Conservation (phyloP, 768 basidiomycete species). For the Hypholoma fasciculare region DNA sequence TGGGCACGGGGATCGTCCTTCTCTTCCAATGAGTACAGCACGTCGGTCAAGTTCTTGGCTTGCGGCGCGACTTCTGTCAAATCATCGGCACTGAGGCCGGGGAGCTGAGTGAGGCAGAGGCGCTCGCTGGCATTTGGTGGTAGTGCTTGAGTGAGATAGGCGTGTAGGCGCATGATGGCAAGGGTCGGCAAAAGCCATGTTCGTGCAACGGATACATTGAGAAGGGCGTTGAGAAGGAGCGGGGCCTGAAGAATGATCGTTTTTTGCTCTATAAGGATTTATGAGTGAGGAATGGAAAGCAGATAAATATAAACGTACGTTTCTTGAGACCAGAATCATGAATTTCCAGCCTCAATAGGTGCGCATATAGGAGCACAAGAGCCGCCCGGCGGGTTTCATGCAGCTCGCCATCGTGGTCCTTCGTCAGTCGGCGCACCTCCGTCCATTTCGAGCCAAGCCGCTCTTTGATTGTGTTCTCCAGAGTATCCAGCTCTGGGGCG, state of each 20-base stretch:
- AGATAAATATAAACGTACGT: constrained; percentile 46
- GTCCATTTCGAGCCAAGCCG: constrained; percentile 56
- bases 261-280: constrained; percentile 61
- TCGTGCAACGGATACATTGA: constrained; percentile 81
- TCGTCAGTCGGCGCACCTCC: constrained; percentile 43
- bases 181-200: constrained; percentile 87
- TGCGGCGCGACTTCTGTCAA: constrained; percentile 33
- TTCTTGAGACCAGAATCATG: constrained; percentile 52
- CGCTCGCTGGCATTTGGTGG: constrained; percentile 50
- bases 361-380: constrained; percentile 78
- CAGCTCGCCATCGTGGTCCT: constrained; percentile 32
- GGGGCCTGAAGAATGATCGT: constrained; percentile 72
- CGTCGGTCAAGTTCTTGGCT: constrained; percentile 43
- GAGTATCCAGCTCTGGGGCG: constrained; percentile 40
- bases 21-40: constrained; percentile 50
- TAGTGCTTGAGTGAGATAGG: constrained; percentile 83
- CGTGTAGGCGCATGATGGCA: constrained; percentile 78
- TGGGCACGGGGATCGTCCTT: constrained; percentile 46
- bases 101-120: constrained; percentile 70
- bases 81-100: constrained; percentile 62
- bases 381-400: constrained; percentile 50
- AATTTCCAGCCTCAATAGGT: constrained; percentile 72
- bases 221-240: constrained; percentile 71
- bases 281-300: constrained; percentile 1
- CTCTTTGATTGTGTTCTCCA: constrained; percentile 52